Conservation (phyloP, 139 green algal species). For the Volvox africanus region DNA sequence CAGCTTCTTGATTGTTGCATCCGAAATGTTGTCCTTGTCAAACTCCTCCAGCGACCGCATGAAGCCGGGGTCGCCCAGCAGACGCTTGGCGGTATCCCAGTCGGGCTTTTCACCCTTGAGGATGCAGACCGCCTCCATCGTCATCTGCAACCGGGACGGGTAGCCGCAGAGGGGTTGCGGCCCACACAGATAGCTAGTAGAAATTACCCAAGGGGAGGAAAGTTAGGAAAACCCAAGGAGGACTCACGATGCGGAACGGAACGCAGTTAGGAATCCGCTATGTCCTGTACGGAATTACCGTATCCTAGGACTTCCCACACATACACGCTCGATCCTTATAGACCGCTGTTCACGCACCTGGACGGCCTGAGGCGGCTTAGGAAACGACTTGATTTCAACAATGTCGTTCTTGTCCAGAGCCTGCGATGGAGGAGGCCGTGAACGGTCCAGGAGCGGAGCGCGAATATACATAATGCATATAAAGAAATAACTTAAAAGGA, state of each 20-base stretch:
- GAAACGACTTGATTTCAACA: conserved; percentile 89
- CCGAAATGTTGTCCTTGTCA: conserved; percentile 88
- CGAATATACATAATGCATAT: no score
- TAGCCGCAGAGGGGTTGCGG: no score
- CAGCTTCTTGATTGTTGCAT: conserved; percentile 71
- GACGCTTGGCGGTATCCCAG: conserved; percentile 87
- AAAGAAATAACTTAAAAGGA: no score
- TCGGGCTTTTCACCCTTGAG: conserved; percentile 85
- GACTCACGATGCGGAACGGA: no score
- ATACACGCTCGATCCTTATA: no score
- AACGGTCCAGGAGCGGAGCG: neutral
- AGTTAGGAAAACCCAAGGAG: no score
- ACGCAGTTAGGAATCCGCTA: no score
- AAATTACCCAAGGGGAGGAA: no score
- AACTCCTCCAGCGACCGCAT: conserved; percentile 85
- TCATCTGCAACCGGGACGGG: conserved; percentile 66
- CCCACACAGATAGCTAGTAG: no score
- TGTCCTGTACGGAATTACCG: no score
- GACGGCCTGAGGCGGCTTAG: conserved; percentile 86
- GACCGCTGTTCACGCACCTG: conserved; percentile 27
- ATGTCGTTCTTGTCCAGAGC: conserved; percentile 80
- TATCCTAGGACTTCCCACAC: no score
- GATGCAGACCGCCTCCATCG: conserved; percentile 88
- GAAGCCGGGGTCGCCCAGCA: conserved; percentile 83
- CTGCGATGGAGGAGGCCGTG: neutral